These are phyloP conservation scores for Epichloe hybrida DNA, from an alignment of 2,329 filamentous ascomycete genomes.

Conservation along the genomic window DNA sequence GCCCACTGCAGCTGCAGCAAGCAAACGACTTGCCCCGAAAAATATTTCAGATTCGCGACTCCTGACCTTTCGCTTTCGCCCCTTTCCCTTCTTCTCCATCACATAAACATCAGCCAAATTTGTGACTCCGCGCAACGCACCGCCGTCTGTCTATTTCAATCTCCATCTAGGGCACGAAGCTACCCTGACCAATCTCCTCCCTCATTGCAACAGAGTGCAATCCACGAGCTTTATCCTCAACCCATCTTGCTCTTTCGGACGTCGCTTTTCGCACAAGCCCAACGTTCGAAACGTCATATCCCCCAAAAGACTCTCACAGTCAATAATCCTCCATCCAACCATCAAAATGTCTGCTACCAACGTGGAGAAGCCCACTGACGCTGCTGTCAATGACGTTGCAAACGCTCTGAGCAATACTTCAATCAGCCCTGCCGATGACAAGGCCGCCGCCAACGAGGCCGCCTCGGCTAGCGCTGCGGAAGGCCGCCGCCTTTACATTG, in stretches of 20 bases:
- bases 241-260: conserved; percentile 26
- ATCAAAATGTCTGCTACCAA: conserved; percentile 67
- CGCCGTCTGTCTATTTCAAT: conserved; percentile 30
- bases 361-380: conserved; percentile 50
- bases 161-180: conserved; percentile 73
- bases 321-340: conserved; percentile 29
- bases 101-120: conserved; percentile 29
- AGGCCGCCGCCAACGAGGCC: conserved; percentile 65
- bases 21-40: conserved; percentile 11
- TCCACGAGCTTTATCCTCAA: conserved; percentile 21
- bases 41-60: conserved; percentile 28
- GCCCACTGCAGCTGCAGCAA: conserved; percentile 3
- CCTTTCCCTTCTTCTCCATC: conserved; percentile 24
- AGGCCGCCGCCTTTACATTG: conserved; percentile 98
- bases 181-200: conserved; percentile 51
- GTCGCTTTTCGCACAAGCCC: conserved; percentile 23
- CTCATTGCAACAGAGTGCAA: conserved; percentile 64
- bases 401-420: conserved; percentile 59
- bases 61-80: conserved; percentile 13
- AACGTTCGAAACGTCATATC: conserved; percentile 27
- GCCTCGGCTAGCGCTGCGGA: conserved; percentile 95
- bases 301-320: conserved; percentile 28
- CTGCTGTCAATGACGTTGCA: conserved; percentile 66
- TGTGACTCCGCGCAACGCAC: conserved; percentile 35
- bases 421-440: conserved; percentile 42